Evolutionary conservation across 2,329 filamentous ascomycete genomes (phyloP).

Genomic region (Ophiostoma ips): DNA sequence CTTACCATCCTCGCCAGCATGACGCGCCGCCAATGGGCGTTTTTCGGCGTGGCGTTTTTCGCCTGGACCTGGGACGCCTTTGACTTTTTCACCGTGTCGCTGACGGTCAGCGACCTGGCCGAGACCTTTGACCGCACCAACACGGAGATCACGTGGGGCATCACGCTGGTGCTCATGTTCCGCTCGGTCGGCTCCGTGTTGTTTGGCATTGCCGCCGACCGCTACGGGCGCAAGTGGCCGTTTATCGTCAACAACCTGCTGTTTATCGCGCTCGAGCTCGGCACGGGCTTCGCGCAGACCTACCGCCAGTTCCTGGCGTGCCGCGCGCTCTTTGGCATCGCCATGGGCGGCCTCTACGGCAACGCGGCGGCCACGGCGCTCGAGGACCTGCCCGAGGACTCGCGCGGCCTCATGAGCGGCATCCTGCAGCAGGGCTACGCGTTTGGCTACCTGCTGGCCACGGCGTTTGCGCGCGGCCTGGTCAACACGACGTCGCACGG

Average conservation of each 20-base stretch:
- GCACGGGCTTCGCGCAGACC: constrained; percentile 60
- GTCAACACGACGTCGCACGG: constrained; percentile 48
- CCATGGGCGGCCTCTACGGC: constrained; percentile 72
- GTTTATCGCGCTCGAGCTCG: constrained; percentile 41
- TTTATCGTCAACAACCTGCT: constrained; percentile 68
- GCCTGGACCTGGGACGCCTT: constrained; percentile 35
- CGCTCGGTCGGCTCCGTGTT: constrained; percentile 60
- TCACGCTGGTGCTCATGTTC: constrained; percentile 61
- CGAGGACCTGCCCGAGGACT: constrained; percentile 42
- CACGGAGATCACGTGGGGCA: constrained; percentile 59
- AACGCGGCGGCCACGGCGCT: constrained; percentile 67
- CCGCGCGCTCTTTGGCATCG: constrained; percentile 57
- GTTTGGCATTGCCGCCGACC: constrained; percentile 67
- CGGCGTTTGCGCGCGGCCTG: constrained; percentile 24
- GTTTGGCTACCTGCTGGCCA: constrained; percentile 26
- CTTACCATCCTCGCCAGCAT: constrained; percentile 54
- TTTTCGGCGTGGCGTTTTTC: constrained; percentile 58
- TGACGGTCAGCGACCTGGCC: constrained; percentile 60
- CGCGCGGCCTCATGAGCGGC: constrained; percentile 67
- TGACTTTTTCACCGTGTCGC: constrained; percentile 60
- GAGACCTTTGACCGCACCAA: constrained; percentile 35
- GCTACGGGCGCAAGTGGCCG: constrained; percentile 70
- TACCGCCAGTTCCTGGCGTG: constrained; percentile 66
- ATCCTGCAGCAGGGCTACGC: constrained; percentile 62
- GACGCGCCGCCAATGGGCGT: constrained; percentile 53